A percentile compares a stretch with the other conserved stretches of the same genome.
These are phyloP conservation scores for Solanum chilense DNA, from an alignment of 257 asterid species.

Conservation along the genomic window DNA sequence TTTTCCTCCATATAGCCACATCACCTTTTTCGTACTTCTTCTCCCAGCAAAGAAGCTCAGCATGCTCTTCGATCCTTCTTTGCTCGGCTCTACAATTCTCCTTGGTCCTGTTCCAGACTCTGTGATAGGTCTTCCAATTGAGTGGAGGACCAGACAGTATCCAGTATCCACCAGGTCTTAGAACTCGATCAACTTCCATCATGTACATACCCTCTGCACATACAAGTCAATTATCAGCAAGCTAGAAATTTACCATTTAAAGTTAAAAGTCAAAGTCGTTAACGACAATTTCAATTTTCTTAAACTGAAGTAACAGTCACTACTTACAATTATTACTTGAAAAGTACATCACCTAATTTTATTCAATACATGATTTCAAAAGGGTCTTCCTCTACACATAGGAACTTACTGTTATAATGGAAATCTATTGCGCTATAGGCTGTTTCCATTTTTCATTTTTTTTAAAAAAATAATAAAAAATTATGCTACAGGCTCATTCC, in stretches of 20 bases:
- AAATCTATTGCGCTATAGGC: background rate
- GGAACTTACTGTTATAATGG: background rate
- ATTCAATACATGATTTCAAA: background rate
- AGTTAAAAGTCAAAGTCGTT: background rate
- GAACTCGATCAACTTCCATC: constrained; percentile 88
- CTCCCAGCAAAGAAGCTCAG: constrained; percentile 96
- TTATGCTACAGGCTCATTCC: background rate
- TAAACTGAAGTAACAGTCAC: background rate
- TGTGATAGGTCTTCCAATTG: constrained; percentile 80
- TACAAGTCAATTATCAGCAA: background rate
- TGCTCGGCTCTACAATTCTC: constrained; percentile 81
- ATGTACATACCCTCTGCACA: constrained; percentile 67
- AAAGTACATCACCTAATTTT: background rate
- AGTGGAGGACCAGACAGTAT: constrained; percentile 93
- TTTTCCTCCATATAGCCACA: constrained; percentile 71
- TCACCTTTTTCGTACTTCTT: constrained; percentile 92
- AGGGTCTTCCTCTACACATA: background rate
- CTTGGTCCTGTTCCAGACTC: constrained; percentile 75
- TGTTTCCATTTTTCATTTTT: too few species aligned
- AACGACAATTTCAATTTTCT: background rate
- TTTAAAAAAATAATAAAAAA: too few species aligned
- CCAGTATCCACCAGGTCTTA: constrained; percentile 95
- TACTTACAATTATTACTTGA: background rate
- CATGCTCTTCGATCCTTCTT: constrained; percentile 57
- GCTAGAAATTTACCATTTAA: background rate